Evolutionary conservation across 352 stramenopile genomes (phyloP).

Genomic region (Phytopythium sindhum): DNA sequence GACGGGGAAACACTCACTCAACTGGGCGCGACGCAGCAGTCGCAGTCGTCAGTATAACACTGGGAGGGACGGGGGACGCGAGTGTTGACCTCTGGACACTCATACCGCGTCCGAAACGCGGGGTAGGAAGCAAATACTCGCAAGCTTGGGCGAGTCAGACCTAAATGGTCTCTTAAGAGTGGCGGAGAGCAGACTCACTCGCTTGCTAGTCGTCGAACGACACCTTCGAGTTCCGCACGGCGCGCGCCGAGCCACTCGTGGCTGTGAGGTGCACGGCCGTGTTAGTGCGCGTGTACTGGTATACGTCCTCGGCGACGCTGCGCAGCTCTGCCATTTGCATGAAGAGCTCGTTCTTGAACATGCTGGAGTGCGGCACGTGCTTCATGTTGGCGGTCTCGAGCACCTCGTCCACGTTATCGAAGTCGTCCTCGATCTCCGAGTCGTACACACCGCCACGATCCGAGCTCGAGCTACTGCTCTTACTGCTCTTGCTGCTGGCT

Average conservation of each 20-base stretch:
- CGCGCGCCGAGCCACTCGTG: constrained; percentile 5
- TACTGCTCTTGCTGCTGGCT: constrained; percentile 17
- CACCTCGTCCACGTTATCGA: constrained; percentile 37
- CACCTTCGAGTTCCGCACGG: constrained; percentile 1
- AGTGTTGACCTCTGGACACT: neutral
- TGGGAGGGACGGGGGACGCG: neutral
- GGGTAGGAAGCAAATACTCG: neutral
- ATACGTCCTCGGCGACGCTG: constrained; percentile 38
- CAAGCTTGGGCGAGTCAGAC: neutral
- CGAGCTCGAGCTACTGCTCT: constrained; percentile 1
- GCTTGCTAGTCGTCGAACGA: constrained; percentile 3
- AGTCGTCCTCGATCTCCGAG: constrained; percentile 21
- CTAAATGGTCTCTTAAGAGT: neutral
- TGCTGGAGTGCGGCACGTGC: constrained; percentile 25
- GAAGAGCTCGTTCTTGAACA: constrained; percentile 34
- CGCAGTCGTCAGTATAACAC: neutral
- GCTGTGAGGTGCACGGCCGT: constrained; percentile 33
- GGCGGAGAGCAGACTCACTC: neutral
- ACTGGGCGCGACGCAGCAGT: neutral
- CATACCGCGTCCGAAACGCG: neutral
- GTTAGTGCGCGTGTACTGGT: constrained; percentile 45
- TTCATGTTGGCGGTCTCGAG: constrained; percentile 41
- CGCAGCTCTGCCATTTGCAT: constrained; percentile 47
- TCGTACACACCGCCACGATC: constrained; percentile 6
- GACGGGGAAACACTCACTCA: neutral